phyloP scores from a whole-genome alignment of 163 green algal species.

The Trebouxia gelatinosa region DNA sequence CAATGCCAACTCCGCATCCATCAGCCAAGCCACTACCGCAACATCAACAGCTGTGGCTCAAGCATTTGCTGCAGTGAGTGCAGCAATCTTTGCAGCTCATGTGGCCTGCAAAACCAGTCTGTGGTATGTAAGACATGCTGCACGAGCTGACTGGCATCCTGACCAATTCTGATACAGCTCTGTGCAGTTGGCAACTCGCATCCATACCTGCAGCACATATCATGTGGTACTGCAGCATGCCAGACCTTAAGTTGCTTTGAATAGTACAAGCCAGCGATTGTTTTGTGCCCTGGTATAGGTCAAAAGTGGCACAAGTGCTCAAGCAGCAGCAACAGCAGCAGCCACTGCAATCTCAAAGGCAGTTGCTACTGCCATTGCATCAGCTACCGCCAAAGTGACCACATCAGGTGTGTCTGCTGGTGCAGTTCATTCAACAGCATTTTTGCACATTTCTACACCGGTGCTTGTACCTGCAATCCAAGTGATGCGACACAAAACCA shows the following conservation, averaged over 20 bases:
- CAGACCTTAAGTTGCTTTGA: not conserved
- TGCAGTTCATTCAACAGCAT: too few relatives aligned
- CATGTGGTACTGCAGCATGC: not conserved
- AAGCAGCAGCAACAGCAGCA: slow-evolving; percentile 15
- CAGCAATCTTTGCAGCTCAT: not conserved
- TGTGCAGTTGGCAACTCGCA: not conserved
- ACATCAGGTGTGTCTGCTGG: slow-evolving; percentile 13
- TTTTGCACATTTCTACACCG: too few relatives aligned
- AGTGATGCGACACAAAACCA: too few relatives aligned
- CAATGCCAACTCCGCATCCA: not conserved
- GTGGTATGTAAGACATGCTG: not conserved
- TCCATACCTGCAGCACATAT: not conserved
- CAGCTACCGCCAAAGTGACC: slow-evolving; percentile 13
- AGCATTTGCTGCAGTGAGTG: slow-evolving; percentile 3
- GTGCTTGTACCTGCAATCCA: too few relatives aligned
- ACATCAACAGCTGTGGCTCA: slow-evolving; percentile 5
- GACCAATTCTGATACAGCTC: not conserved
- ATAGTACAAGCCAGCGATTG: too few relatives aligned
- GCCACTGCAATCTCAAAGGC: not conserved
- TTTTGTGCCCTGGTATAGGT: slow-evolving; percentile 16
- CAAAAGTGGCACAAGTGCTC: not conserved
- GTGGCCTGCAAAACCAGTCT: not conserved
- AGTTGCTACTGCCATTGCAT: slow-evolving; percentile 8
- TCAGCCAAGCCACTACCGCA: not conserved
- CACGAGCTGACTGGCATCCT: not conserved